A percentile compares a stretch with the other conserved stretches of the same genome.
Evolutionary conservation across 176 grass and related monocot genomes (phyloP).

Genomic region (Echinochloa phyllopogon): DNA sequence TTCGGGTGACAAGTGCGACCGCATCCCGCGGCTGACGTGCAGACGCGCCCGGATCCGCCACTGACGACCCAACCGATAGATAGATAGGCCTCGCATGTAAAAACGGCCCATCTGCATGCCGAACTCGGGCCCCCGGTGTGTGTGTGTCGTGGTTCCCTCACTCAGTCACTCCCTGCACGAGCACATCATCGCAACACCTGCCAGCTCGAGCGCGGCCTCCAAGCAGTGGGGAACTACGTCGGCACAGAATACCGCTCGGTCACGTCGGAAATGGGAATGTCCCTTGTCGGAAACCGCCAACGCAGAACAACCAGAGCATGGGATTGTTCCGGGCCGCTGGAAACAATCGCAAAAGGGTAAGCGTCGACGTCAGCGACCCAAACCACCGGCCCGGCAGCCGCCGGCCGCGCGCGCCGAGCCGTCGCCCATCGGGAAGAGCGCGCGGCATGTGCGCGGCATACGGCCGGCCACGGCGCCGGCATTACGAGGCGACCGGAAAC

Average conservation of each 20-base stretch:
- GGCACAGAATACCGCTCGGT: not conserved
- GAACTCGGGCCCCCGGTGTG: not conserved
- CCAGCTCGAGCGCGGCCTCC: not conserved
- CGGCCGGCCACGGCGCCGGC: not conserved
- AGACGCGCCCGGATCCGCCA: too few species aligned
- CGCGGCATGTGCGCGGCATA: not conserved
- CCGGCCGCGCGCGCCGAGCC: not conserved
- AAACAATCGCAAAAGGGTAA: not conserved
- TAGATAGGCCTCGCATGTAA: not conserved
- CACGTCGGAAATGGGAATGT: not conserved
- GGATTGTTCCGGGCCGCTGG: not conserved
- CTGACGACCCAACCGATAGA: too few species aligned
- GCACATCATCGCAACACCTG: not conserved
- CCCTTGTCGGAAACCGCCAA: conserved; percentile 12
- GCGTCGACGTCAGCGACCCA: conserved; percentile 4
- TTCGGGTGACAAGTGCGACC: too few species aligned
- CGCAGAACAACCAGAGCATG: conserved; percentile 6
- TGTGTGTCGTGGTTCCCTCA: too few species aligned
- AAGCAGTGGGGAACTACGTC: not conserved
- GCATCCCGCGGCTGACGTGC: too few species aligned
- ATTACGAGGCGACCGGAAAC: not conserved
- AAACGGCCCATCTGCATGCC: not conserved
- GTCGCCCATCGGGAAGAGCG: not conserved
- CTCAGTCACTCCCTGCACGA: not conserved
- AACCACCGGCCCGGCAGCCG: too few species aligned